Conservation (phyloP, 305 asterid genomes). For the Fraxinus paxiana region DNA sequence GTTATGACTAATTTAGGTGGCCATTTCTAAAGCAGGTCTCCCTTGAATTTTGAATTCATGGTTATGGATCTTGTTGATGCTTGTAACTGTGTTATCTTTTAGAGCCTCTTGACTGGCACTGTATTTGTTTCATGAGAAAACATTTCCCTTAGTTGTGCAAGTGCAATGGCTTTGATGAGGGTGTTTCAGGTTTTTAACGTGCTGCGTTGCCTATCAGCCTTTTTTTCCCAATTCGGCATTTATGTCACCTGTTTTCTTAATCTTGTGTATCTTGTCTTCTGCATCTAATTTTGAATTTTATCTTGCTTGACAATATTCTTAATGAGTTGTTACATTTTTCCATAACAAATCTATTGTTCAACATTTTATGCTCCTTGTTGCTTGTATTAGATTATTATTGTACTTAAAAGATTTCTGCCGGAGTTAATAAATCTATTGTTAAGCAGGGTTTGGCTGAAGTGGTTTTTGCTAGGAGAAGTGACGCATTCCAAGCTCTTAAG, state of each 20-base stretch:
- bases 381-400: not conserved
- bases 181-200: not conserved
- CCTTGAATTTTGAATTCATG: not conserved
- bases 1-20: not conserved
- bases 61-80: not conserved
- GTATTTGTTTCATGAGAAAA: not conserved
- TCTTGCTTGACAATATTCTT: not conserved
- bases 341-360: not conserved
- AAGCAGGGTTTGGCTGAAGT: constrained; percentile 90
- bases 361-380: not conserved
- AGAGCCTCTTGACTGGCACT: not conserved
- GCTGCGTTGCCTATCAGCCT: not conserved
- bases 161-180: not conserved
- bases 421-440: not conserved
- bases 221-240: not conserved
- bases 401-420: no score
- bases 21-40: not conserved
- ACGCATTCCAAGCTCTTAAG: constrained; percentile 76
- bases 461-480: constrained; percentile 71
- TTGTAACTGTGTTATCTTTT: not conserved
- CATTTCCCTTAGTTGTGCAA: not conserved
- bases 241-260: not conserved
- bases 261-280: not conserved
- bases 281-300: not conserved
- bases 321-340: not conserved